phyloP scores from a whole-genome alignment of 352 stramenopile genomes.

The Pythium plurisporium region DNA sequence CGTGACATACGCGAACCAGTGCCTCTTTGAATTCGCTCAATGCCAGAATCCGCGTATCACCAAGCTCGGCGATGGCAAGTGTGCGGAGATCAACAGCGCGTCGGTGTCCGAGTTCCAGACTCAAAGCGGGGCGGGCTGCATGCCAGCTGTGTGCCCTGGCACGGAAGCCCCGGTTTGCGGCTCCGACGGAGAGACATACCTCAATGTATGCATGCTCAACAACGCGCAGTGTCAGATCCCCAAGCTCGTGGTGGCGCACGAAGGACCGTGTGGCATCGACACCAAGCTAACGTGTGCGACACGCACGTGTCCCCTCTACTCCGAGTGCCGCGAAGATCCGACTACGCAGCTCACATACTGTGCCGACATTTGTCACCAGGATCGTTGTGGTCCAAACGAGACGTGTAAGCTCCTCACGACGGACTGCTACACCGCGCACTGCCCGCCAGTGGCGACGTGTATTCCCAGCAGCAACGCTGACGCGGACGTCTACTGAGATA shows the following conservation, averaged over 20 bases:
- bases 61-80: conserved; percentile 39
- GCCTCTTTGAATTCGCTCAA: conserved; percentile 42
- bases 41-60: conserved; percentile 37
- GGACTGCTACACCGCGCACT: conserved; percentile 53
- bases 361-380: conserved; percentile 42
- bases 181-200: conserved; percentile 33
- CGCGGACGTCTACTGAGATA: not conserved
- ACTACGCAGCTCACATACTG: conserved; percentile 35
- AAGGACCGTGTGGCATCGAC: conserved; percentile 41
- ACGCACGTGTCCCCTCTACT: conserved; percentile 43
- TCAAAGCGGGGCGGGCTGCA: conserved; percentile 15
- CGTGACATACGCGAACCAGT: conserved; percentile 60
- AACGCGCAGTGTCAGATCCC: conserved; percentile 26
- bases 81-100: conserved; percentile 20
- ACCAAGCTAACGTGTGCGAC: conserved; percentile 38
- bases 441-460: conserved; percentile 52
- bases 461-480: conserved; percentile 26
- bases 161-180: conserved; percentile 28
- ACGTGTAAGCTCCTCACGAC: conserved; percentile 39
- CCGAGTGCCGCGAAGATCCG: conserved; percentile 38
- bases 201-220: conserved; percentile 29
- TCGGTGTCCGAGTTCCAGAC: not conserved
- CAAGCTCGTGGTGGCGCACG: conserved; percentile 31
- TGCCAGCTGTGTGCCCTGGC: conserved; percentile 35
- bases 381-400: conserved; percentile 43